Evolutionary conservation across 2,329 filamentous ascomycete species (phyloP).

Genomic region (Colletotrichum aenigma): DNA sequence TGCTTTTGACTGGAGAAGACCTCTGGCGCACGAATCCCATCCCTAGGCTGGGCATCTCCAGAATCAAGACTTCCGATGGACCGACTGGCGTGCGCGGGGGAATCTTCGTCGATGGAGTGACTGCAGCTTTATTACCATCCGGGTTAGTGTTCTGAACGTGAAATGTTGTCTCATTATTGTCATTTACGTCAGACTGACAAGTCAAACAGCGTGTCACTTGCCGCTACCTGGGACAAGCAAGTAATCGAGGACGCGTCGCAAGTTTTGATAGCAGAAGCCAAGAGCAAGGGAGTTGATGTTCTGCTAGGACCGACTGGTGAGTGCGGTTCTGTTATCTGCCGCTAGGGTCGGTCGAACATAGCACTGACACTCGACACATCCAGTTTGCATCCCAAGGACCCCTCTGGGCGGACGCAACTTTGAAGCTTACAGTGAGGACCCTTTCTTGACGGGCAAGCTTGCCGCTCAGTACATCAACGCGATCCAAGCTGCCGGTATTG

Average conservation of each 20-base stretch:
- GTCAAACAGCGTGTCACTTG: not conserved
- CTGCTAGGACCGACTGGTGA: not conserved
- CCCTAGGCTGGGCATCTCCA: not conserved
- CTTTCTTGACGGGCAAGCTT: constrained; percentile 71
- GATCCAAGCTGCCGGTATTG: not conserved
- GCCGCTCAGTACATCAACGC: constrained; percentile 56
- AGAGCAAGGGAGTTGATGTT: not conserved
- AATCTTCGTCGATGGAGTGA: not conserved
- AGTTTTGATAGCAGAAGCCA: not conserved
- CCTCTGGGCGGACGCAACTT: constrained; percentile 78
- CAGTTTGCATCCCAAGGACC: constrained; percentile 2
- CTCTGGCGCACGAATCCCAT: not conserved
- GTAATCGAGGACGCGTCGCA: not conserved
- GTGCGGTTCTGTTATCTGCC: too few species aligned
- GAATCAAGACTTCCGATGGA: not conserved
- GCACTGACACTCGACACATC: not conserved
- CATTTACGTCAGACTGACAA: not conserved
- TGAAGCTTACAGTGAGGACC: constrained; percentile 83
- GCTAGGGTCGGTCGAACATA: not conserved
- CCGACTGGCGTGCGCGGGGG: not conserved
- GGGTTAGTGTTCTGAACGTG: not conserved
- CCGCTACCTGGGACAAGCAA: not conserved
- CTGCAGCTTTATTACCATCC: not conserved
- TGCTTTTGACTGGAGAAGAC: not conserved
- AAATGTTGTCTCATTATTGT: not conserved